Percentiles rank a stretch among this genome's conserved stretches.
Evolutionary conservation across 2,329 filamentous ascomycete species (phyloP).

Genomic region (Hymenoscyphus fructigenus): DNA sequence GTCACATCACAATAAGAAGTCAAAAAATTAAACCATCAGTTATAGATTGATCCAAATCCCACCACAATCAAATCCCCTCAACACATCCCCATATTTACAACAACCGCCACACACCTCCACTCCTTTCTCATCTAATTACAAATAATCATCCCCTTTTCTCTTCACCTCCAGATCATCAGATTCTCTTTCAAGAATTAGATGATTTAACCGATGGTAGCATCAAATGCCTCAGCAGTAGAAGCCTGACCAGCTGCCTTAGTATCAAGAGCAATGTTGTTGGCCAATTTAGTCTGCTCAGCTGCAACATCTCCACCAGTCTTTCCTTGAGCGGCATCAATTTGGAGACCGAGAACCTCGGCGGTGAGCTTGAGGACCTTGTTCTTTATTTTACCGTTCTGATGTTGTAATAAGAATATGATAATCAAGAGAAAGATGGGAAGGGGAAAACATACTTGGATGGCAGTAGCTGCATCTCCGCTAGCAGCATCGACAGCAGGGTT

Average conservation of each 20-base stretch:
- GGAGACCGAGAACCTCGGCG: slow-evolving; percentile 50
- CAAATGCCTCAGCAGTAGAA: slow-evolving; percentile 42
- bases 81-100: too few species aligned
- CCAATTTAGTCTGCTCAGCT: slow-evolving; percentile 50
- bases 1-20: too few species aligned
- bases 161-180: too few species aligned
- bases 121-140: too few species aligned
- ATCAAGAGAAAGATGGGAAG: neutral
- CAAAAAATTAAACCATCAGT: too few species aligned
- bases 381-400: slow-evolving; percentile 55
- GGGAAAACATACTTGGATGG: slow-evolving; percentile 43
- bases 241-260: slow-evolving; percentile 46
- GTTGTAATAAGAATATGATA: neutral
- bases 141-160: too few species aligned
- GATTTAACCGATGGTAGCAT: slow-evolving; percentile 29
- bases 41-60: too few species aligned
- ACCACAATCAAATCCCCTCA: too few species aligned
- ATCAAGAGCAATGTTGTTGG: slow-evolving; percentile 53
- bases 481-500: slow-evolving; percentile 53
- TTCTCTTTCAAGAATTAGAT: neutral
- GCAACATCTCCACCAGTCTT: slow-evolving; percentile 42
- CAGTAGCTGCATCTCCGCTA: slow-evolving; percentile 45
- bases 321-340: slow-evolving; percentile 52
- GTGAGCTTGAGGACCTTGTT: slow-evolving; percentile 61
- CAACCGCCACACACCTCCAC: too few species aligned